A percentile compares a stretch with the other conserved stretches of the same genome.
phyloP scores from a whole-genome alignment of 352 stramenopile species.

The Pythium brassicae region DNA sequence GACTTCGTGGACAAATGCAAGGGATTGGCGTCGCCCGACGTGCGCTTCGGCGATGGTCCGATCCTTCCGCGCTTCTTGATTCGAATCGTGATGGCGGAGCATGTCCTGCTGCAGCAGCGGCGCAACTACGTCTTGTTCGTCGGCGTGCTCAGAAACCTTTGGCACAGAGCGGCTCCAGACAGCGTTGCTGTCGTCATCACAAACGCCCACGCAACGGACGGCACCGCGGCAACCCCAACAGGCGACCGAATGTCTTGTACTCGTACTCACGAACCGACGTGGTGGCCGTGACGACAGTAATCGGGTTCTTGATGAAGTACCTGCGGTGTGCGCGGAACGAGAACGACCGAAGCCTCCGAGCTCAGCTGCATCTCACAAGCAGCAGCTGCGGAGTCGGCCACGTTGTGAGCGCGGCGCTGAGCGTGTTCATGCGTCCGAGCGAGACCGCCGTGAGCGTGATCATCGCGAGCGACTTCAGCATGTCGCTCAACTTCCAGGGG shows the following conservation, averaged over 20 bases:
- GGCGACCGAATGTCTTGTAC: conserved; percentile 63
- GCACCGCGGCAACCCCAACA: conserved; percentile 18
- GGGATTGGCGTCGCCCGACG: conserved; percentile 49
- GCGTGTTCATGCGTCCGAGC: conserved; percentile 2
- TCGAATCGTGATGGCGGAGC: conserved; percentile 18
- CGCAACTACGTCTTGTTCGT: conserved; percentile 64
- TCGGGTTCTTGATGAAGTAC: conserved; percentile 56
- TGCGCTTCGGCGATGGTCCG: conserved; percentile 25
- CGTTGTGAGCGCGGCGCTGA: background rate
- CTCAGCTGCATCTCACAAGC: no score
- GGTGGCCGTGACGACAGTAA: conserved; percentile 56
- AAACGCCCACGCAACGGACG: no score
- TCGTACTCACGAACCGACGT: conserved; percentile 66
- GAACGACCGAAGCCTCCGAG: conserved; percentile 8
- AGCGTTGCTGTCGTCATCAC: background rate
- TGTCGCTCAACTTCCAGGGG: conserved; percentile 13
- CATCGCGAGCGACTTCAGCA: conserved; percentile 10
- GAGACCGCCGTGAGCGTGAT: conserved; percentile 11
- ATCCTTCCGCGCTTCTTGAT: conserved; percentile 68
- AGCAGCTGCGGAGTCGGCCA: no score
- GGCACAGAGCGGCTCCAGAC: conserved; percentile 49
- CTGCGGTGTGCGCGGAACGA: conserved; percentile 42
- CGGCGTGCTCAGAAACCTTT: conserved; percentile 67
- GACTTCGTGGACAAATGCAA: conserved; percentile 61
- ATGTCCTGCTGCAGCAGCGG: conserved; percentile 20